phyloP scores from a whole-genome alignment of 2,329 filamentous ascomycete genomes.

The Aureobasidium leucospermi region DNA sequence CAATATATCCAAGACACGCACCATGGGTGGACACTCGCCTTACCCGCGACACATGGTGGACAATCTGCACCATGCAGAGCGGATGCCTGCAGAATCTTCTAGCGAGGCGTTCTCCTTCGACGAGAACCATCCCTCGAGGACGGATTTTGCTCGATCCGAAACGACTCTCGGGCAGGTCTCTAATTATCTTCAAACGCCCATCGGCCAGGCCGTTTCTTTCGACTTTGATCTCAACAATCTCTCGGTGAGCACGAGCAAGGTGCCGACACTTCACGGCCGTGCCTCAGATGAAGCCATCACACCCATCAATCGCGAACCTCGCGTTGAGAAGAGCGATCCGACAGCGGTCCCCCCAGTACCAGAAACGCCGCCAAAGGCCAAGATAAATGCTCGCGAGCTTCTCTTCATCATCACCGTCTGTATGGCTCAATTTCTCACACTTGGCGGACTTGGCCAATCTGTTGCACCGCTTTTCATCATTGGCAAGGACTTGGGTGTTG shows the following conservation, averaged over 20 bases:
- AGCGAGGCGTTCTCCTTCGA: background rate
- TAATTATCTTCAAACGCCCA: slow-evolving; percentile 4
- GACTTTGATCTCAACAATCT: slow-evolving; percentile 6
- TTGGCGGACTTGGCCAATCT: slow-evolving; percentile 17
- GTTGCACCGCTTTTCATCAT: slow-evolving; percentile 40
- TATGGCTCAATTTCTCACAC: slow-evolving; percentile 16
- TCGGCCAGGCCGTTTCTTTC: slow-evolving; percentile 10
- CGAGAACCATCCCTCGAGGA: background rate
- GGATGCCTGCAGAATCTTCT: background rate
- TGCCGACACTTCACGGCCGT: background rate
- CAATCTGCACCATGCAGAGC: background rate
- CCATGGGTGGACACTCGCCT: background rate
- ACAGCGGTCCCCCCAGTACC: background rate
- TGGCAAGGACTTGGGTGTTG: slow-evolving; percentile 34
- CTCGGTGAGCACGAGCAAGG: background rate
- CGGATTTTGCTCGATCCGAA: background rate
- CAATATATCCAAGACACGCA: background rate
- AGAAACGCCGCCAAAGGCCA: background rate
- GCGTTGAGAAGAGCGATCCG: background rate
- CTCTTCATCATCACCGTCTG: slow-evolving; percentile 16
- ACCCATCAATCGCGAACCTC: background rate
- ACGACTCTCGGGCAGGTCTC: slow-evolving; percentile 5
- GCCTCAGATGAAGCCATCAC: background rate
- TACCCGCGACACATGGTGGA: background rate
- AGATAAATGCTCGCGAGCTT: background rate